Evolutionary conservation across 2,329 filamentous ascomycete species (phyloP), one percentile per base, ranked within the genome.

Genomic region (Epichloe typhina): DNA sequence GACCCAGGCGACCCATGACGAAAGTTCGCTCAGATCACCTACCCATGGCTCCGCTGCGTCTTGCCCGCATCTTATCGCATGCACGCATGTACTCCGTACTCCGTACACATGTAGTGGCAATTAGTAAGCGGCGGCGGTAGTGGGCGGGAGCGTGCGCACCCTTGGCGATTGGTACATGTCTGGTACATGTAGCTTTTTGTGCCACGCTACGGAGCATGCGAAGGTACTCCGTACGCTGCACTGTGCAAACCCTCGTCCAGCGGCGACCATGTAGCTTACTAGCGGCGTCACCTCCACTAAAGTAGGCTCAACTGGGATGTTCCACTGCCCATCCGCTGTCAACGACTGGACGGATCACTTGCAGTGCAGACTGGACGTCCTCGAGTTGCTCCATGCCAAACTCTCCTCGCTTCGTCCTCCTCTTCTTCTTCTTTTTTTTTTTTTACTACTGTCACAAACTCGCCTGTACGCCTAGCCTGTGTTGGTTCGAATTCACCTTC

Each of bases 201-300:
- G 50, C 52, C 52, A 53, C 50, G 52, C 52, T 53, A 26, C 26
- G 26, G 26, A 26, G 26, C 7, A 26, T 26, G 8, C 7, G 26
- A 7, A 26, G 6, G 23, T 26, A 1, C 23, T 2, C 23, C 2
- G 23, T 26, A 26, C 23, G 17, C 17, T 19, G 17, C 17, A 26
- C 5, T 23, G 23, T 26, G 7, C 23, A 51, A 46, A 50, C 52
- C 50, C 50, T 49, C 46, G 50, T 50, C 45, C 44, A 38, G 44
- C 43, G 45, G 26, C 31, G 40, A 23, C 44, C 3, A 19, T 19
- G 3, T 33, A 35, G 23, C 23, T 8, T 8, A 26, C 23, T 26
- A 26, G 38, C 39, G 17, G 38, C 46, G 11, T 35, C 36, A 19
- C 36, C 15, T 17, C n/a, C 36, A n/a, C n/a, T 4, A 15, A 15